A percentile compares a stretch with the other conserved stretches of the same genome.
phyloP scores from a whole-genome alignment of 139 green algal genomes.

The Tetraselmis striata region DNA sequence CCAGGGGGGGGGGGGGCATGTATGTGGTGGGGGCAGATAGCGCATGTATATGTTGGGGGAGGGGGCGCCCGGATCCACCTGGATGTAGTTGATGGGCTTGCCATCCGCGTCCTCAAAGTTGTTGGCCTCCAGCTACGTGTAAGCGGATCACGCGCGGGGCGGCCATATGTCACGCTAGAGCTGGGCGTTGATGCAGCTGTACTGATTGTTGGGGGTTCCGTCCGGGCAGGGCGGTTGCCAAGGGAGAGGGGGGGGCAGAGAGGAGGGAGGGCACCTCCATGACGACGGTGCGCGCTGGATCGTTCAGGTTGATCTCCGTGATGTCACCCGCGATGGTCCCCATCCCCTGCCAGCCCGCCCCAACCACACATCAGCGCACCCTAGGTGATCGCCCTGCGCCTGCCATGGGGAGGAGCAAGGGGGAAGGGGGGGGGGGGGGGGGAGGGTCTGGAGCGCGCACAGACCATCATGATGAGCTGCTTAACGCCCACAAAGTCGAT shows the following conservation, averaged over 20 bases:
- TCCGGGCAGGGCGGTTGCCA: too few relatives aligned
- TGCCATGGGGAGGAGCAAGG: background rate
- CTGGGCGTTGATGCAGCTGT: too few relatives aligned
- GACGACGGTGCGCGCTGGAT: constrained; percentile 16
- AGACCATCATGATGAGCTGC: constrained; percentile 18
- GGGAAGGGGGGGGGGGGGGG: too few relatives aligned
- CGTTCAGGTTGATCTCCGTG: constrained; percentile 23
- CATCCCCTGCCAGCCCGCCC: background rate
- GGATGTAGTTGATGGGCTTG: constrained; percentile 7
- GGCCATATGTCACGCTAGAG: too few relatives aligned
- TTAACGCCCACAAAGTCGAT: background rate
- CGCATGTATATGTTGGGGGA: too few relatives aligned
- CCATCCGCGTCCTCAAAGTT: constrained; percentile 20
- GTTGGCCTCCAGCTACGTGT: constrained; percentile 15
- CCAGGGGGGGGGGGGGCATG: too few relatives aligned
- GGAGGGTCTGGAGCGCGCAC: background rate
- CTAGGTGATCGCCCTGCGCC: background rate
- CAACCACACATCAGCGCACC: background rate
- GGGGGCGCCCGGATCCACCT: too few relatives aligned
- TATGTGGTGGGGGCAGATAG: too few relatives aligned
- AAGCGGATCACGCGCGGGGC: too few relatives aligned
- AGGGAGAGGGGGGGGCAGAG: too few relatives aligned
- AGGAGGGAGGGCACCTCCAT: constrained; percentile 9
- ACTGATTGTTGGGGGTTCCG: too few relatives aligned
- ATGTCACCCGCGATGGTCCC: constrained; percentile 19